These are phyloP conservation scores for Penicillium concentricum DNA, from an alignment of 2,329 filamentous ascomycete species.

Conservation along the genomic window DNA sequence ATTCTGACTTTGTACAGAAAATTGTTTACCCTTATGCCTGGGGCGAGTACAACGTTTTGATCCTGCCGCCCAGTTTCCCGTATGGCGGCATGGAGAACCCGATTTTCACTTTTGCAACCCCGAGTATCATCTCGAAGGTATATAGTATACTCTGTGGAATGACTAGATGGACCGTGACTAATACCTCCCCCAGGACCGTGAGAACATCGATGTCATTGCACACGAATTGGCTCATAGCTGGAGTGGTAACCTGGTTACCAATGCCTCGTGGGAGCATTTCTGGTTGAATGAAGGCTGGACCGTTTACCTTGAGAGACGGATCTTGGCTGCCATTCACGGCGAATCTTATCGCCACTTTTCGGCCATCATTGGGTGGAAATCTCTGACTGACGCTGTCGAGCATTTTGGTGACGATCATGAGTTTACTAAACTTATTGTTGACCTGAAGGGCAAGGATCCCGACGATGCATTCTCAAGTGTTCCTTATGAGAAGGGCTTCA, in stretches of 20 bases:
- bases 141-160: background rate
- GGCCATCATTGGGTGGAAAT: constrained; percentile 93
- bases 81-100: constrained; percentile 87
- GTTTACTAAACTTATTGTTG: constrained; percentile 87
- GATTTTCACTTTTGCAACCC: constrained; percentile 91
- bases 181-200: constrained; percentile 57
- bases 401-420: constrained; percentile 80
- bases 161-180: background rate
- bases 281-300: constrained; percentile 83
- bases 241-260: constrained; percentile 74
- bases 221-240: constrained; percentile 77
- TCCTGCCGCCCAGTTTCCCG: constrained; percentile 85
- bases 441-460: constrained; percentile 86
- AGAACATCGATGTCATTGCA: constrained; percentile 95
- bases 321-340: constrained; percentile 61
- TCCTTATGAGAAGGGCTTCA: constrained; percentile 96
- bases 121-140: constrained; percentile 83
- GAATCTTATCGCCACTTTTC: constrained; percentile 88
- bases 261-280: constrained; percentile 54
- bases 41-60: constrained; percentile 92
- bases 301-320: constrained; percentile 83
- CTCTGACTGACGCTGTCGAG: constrained; percentile 75
- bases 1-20: constrained; percentile 37
- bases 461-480: constrained; percentile 93
- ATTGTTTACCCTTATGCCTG: constrained; percentile 85